Evolutionary conservation across 139 green algal species (phyloP).

Genomic region (Micractinium sp.): DNA sequence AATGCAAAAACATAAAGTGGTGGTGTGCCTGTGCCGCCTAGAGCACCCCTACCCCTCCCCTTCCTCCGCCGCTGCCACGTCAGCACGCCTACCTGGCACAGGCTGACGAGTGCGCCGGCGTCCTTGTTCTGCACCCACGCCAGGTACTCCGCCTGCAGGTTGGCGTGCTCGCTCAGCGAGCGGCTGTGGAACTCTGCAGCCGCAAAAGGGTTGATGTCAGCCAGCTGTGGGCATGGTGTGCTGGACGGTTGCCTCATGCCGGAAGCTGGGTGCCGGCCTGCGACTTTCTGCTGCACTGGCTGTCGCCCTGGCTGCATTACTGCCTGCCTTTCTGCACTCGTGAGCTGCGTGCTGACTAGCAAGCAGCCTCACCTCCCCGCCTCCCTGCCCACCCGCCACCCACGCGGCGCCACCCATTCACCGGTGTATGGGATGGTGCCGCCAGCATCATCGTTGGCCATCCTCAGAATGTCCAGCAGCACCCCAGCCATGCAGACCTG

Average conservation of each 20-base stretch:
- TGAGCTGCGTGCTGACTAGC: background rate
- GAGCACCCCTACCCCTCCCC: background rate
- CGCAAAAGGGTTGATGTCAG: background rate
- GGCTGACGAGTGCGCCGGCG: constrained; percentile 13
- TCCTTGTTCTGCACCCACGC: constrained; percentile 45
- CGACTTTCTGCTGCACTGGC: background rate
- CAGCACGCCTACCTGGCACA: constrained; percentile 44
- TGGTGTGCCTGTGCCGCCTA: background rate
- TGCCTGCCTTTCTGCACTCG: background rate
- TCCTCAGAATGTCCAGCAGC: constrained; percentile 66
- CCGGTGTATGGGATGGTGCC: constrained; percentile 36
- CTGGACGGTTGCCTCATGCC: no score
- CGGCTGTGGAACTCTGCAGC: constrained; percentile 58
- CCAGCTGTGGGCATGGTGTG: background rate
- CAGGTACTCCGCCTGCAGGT: constrained; percentile 70
- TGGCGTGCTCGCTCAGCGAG: constrained; percentile 21
- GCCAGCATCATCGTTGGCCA: constrained; percentile 49
- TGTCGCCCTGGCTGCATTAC: background rate
- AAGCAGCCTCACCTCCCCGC: no score
- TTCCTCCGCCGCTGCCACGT: background rate
- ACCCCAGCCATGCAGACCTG: constrained; percentile 46
- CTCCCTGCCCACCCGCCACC: background rate
- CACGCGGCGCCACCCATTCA: background rate
- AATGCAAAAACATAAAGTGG: background rate
- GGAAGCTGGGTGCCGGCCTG: no score